Conservation (phyloP, 345 rosid species). For the Syzygium jambos region DNA sequence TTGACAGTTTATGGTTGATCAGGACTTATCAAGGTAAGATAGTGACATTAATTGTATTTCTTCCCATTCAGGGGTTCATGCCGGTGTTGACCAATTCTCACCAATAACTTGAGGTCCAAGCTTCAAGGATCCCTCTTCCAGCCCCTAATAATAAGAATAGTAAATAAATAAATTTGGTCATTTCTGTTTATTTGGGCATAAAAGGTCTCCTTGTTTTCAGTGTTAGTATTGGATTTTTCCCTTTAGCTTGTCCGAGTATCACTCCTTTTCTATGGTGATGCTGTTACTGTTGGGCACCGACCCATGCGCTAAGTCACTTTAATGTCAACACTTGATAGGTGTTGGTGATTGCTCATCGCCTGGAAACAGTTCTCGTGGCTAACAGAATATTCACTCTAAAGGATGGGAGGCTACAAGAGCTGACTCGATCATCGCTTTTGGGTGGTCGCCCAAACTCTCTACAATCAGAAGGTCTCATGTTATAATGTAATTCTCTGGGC, state of each 20-base stretch:
- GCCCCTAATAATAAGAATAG: background rate
- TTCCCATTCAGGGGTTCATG: background rate
- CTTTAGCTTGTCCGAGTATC: background rate
- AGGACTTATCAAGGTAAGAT: background rate
- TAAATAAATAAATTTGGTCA: background rate
- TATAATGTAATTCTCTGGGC: background rate
- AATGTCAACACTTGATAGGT: conserved; percentile 27
- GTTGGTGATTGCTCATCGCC: conserved; percentile 82
- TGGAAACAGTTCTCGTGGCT: conserved; percentile 86
- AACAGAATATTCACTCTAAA: conserved; percentile 55
- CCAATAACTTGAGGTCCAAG: background rate
- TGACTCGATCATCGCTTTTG: conserved; percentile 38
- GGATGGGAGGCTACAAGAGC: conserved; percentile 65
- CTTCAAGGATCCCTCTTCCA: background rate
- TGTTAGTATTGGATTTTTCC: background rate
- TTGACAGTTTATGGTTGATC: background rate
- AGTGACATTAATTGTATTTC: background rate
- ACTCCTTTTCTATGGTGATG: background rate
- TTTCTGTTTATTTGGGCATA: background rate
- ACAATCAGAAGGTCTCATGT: background rate
- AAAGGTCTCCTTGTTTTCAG: background rate
- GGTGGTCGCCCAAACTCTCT: background rate
- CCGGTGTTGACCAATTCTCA: background rate
- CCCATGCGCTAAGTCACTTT: background rate
- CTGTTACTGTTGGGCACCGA: background rate